Percentiles rank a stretch among this genome's conserved stretches.
Conservation (phyloP, 345 rosid genomes). For the Lepidium aucheri region DNA sequence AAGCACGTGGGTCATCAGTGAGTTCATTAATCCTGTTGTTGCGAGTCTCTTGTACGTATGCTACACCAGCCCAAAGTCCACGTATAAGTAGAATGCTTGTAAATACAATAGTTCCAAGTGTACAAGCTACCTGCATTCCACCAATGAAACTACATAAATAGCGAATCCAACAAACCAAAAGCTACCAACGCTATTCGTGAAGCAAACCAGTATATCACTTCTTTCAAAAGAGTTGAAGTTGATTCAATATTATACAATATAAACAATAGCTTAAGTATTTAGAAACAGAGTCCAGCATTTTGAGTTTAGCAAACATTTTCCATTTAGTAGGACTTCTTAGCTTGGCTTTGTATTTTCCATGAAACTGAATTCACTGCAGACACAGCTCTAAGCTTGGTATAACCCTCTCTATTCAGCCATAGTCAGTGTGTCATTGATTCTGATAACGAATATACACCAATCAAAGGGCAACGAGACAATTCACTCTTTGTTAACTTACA, state of each 20-base stretch:
- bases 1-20: slow-evolving; percentile 25
- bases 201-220: background rate
- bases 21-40: slow-evolving; percentile 29
- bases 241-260: background rate
- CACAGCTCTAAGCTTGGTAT: background rate
- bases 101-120: slow-evolving; percentile 30
- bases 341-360: background rate
- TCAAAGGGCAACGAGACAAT: background rate
- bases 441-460: background rate
- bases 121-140: slow-evolving; percentile 22
- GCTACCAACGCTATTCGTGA: background rate
- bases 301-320: background rate
- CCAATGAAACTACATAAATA: background rate
- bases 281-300: background rate
- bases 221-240: background rate
- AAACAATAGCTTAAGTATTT: background rate
- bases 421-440: background rate
- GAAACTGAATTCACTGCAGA: background rate
- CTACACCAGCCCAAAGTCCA: slow-evolving; percentile 33
- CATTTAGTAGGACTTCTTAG: background rate
- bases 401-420: background rate
- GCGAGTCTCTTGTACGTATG: slow-evolving; percentile 28
- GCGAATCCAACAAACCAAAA: background rate
- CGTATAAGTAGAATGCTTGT: slow-evolving; percentile 32
- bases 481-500: background rate